Conservation (phyloP, 768 basidiomycete genomes). For the Porphyrellus cyaneotinctus region DNA sequence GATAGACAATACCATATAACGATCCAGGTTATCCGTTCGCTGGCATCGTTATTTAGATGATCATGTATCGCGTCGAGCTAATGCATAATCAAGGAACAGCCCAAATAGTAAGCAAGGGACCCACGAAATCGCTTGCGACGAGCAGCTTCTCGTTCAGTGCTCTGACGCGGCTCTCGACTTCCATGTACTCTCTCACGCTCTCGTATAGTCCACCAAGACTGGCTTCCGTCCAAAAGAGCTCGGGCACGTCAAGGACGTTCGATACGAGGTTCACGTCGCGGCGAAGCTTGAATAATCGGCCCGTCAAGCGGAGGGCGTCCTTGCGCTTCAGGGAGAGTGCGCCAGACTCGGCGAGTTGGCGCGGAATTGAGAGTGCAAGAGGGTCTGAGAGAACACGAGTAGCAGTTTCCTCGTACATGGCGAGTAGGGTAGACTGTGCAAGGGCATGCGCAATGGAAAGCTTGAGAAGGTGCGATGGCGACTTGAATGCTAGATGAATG, state of each 20-base stretch:
- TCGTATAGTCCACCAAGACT: constrained; percentile 86
- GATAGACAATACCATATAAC: constrained; percentile 54
- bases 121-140: constrained; percentile 83
- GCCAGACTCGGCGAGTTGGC: constrained; percentile 76
- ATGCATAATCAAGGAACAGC: background rate
- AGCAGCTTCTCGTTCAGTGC: constrained; percentile 85
- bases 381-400: constrained; percentile 75
- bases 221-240: constrained; percentile 93
- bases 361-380: constrained; percentile 74
- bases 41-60: constrained; percentile 83
- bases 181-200: constrained; percentile 92
- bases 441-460: constrained; percentile 93
- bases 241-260: constrained; percentile 90
- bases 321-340: constrained; percentile 68
- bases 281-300: constrained; percentile 79
- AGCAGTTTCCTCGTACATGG: constrained; percentile 78
- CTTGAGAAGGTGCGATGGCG: constrained; percentile 84
- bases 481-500: constrained; percentile 69
- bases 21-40: constrained; percentile 87
- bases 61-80: constrained; percentile 92
- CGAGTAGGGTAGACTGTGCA: constrained; percentile 90
- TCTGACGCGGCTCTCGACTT: constrained; percentile 78
- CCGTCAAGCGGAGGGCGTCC: constrained; percentile 85
- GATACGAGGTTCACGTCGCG: constrained; percentile 89
- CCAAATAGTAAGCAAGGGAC: constrained; percentile 30